Evolutionary conservation across 768 basidiomycete genomes (phyloP), one percentile per base, ranked within the genome.

Genomic region (Amanita brunnescens): DNA sequence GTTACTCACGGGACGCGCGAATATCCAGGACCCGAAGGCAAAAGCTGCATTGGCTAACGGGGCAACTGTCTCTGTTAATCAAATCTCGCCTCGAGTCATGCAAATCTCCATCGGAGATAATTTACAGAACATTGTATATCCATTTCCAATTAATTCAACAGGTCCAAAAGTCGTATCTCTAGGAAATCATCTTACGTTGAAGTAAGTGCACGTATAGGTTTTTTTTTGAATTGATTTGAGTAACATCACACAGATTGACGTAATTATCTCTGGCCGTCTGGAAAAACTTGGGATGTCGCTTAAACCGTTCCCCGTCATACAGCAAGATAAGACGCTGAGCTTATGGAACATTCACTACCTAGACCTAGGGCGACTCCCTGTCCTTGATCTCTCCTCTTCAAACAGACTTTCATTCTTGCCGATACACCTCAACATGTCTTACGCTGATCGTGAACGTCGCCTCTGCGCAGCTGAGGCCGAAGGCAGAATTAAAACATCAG

Each of bases 111-210:
- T 74, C 52, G 61, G 58, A 2, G 34, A 53, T 1, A 59, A 63
- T 47, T 29, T 50, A 4, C 58, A 69, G 45, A 43, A 49, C 30
- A 51, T 79, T 6, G 6, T 42, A 1, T 79, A 70, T 39, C 78
- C 77, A 0, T 71, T 75, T 40, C 75, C 76, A 7, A 61, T 81
- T 8, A 57, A 70, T 29, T 65, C 66, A 4, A 53, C 56, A 16
- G 63, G 64, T 13, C 47, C 1, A 77, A 67, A 55, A 57, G 73
- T 8, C 70, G 77, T 4, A 56, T 81, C 30, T 80, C 81, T 7
- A 69, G 80, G 34, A 79, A 76, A 55, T 82, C 79, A 1, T 67
- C 60, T 21, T 83, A 77, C 51, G 62, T 81, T 5, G 70, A 74
- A 60, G 68, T 70, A 59, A 64, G 63, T 65, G 10, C 8, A 59